Percentiles rank a stretch among this genome's conserved stretches.
phyloP scores from a whole-genome alignment of 2,329 filamentous ascomycete genomes.

The Davidsoniella virescens region DNA sequence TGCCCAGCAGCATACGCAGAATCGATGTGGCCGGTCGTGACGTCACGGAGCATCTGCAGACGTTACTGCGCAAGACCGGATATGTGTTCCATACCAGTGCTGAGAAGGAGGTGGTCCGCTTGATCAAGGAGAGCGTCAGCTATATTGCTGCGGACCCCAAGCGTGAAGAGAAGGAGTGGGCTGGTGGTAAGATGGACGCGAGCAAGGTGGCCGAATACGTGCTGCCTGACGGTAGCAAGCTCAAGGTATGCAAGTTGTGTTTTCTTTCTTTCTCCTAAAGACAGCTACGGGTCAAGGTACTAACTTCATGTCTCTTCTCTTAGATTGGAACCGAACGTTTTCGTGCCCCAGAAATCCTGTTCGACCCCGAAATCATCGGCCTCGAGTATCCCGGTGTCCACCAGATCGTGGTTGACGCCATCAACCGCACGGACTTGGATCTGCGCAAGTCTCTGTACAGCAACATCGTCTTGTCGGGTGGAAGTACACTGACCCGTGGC shows the following conservation, averaged over 20 bases:
- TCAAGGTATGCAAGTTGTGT: constrained; percentile 45
- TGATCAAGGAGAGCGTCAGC: constrained; percentile 89
- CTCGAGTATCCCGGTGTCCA: constrained; percentile 94
- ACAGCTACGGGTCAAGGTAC: too few relatives aligned
- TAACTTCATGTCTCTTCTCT: constrained; percentile 8
- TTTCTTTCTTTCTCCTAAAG: background rate
- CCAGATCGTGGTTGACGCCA: constrained; percentile 93
- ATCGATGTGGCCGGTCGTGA: constrained; percentile 95
- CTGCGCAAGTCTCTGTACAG: constrained; percentile 84
- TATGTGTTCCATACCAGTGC: constrained; percentile 95
- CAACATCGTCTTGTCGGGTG: constrained; percentile 93
- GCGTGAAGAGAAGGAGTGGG: constrained; percentile 94
- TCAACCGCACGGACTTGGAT: constrained; percentile 88
- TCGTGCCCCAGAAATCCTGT: constrained; percentile 89
- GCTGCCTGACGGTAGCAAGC: constrained; percentile 80
- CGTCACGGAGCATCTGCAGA: constrained; percentile 89
- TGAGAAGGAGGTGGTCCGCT: constrained; percentile 95
- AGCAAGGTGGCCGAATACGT: constrained; percentile 73
- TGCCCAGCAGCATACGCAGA: constrained; percentile 83
- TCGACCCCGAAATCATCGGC: constrained; percentile 92
- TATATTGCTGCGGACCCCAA: constrained; percentile 84
- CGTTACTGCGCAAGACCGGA: constrained; percentile 76
- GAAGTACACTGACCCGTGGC: constrained; percentile 89
- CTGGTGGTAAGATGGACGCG: constrained; percentile 58
- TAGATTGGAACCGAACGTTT: constrained; percentile 87